Evolutionary conservation across 768 basidiomycete genomes (phyloP), one percentile per base, ranked within the genome.

Genomic region (Hysterangium stoloniferum): DNA sequence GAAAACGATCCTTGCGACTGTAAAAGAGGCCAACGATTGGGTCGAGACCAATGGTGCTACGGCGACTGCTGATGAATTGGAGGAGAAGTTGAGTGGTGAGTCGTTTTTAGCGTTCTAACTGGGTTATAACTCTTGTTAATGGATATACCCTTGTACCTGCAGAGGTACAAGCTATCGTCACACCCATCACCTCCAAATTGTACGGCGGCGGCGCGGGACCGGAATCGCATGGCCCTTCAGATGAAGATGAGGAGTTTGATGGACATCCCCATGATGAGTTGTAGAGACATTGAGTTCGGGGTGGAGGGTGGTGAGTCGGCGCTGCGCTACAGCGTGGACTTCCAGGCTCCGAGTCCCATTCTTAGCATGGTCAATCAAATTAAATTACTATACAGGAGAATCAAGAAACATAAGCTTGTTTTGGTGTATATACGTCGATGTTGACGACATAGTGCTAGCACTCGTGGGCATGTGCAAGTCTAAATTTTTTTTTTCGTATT

Each of bases 11-110:
- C 72, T 88, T 47, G 77, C 76, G 19, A 73, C 82, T 32, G 71
- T 96, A 70, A 94, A 94, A 74, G 91, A 95, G 58, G 80, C 82
- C 48, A 82, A 84, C 17, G 89, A 90, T 51, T 97, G 93, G 93
- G 79, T 95, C 48, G 94, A 98, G 41, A 80, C 86, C 61, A 78
- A 91, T 59, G 85, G 85, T 17, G 69, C 77, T 33, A 70, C 70
- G 6, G 94, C 94, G 20, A 75, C 75, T 29, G 81, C 83, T 37
- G 94, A 95, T 64, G 91, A 95, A 52, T 71, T 93, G 20, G 93
- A 97, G 64, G 94, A 96, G 75, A 90, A 93, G 74, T 71, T 93
- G 59, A 71, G 78, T 47, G 76, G 70, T 72, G 29, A 15, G 70
- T 65, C 38, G 27, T 27, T 20, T 43, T 48, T 47, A 19, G 17